Percentiles rank a stretch among this genome's conserved stretches.
These are phyloP conservation scores for Blastobotrys indianensis DNA, from an alignment of 1,139 yeast genomes.

Conservation along the genomic window DNA sequence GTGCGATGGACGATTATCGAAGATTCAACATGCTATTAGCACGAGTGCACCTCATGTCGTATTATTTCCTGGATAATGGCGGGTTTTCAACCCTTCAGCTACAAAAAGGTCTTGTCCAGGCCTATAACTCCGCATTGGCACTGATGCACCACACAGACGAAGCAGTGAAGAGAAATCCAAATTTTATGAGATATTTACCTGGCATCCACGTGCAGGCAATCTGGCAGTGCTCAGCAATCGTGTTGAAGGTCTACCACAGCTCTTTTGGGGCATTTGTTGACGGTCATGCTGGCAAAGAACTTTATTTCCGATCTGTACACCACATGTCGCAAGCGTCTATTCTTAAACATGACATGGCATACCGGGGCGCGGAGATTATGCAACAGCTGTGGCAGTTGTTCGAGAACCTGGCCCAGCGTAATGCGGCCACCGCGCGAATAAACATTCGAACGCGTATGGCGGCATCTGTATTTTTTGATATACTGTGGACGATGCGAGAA, in stretches of 20 bases:
- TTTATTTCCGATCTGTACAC: conserved; percentile 64
- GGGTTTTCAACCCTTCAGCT: conserved; percentile 53
- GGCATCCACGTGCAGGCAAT: conserved; percentile 72
- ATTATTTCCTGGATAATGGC: conserved; percentile 64
- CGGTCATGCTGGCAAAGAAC: conserved; percentile 61
- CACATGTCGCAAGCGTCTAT: conserved; percentile 76
- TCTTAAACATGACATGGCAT: conserved; percentile 85
- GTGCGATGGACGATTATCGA: conserved; percentile 54
- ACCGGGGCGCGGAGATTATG: conserved; percentile 90
- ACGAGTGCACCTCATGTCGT: conserved; percentile 71
- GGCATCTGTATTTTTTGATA: conserved; percentile 88
- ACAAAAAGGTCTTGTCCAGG: conserved; percentile 66
- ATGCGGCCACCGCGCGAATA: conserved; percentile 30
- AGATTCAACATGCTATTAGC: conserved; percentile 65
- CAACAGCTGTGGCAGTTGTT: conserved; percentile 89
- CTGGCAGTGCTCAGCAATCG: conserved; percentile 89
- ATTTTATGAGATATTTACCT: conserved; percentile 72
- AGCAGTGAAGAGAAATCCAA: conserved; percentile 54
- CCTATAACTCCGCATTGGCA: conserved; percentile 73
- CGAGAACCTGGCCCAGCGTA: conserved; percentile 45
- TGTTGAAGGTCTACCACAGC: conserved; percentile 74
- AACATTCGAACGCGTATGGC: conserved; percentile 78
- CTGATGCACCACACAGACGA: conserved; percentile 60
- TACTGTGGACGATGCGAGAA: conserved; percentile 74
- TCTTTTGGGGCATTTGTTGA: conserved; percentile 63